phyloP scores from a whole-genome alignment of 257 asterid genomes.

The Solanum etuberosum region DNA sequence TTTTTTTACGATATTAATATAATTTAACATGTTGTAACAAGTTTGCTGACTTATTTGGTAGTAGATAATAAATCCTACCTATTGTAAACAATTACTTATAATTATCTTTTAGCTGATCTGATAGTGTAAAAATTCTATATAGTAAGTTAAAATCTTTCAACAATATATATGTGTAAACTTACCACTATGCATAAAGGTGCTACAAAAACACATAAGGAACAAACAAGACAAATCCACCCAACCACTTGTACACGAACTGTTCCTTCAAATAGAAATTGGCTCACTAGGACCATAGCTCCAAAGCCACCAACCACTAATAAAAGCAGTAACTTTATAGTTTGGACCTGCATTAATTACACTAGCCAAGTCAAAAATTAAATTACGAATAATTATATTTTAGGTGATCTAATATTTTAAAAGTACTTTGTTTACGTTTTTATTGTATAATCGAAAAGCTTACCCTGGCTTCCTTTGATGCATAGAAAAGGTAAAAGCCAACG shows the following conservation, averaged over 20 bases:
- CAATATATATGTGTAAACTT: not conserved
- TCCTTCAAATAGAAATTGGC: constrained; percentile 24
- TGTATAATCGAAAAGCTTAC: constrained; percentile 1
- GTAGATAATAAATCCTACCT: not conserved
- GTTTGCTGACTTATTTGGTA: not conserved
- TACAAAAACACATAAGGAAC: constrained; percentile 32
- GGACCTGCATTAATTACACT: constrained; percentile 30
- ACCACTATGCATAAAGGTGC: constrained; percentile 63
- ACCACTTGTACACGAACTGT: constrained; percentile 22
- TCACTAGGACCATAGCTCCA: constrained; percentile 23
- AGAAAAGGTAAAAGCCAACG: constrained; percentile 24
- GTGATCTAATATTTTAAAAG: not conserved
- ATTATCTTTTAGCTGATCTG: not conserved
- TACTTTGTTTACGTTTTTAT: not conserved
- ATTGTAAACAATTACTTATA: not conserved
- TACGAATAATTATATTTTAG: not conserved
- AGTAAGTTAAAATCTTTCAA: not conserved
- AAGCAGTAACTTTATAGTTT: constrained; percentile 18
- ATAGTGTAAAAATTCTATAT: not conserved
- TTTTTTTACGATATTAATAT: not conserved
- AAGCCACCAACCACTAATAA: constrained; percentile 25
- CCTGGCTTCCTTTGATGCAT: constrained; percentile 30
- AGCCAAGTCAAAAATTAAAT: not conserved
- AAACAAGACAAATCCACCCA: constrained; percentile 45
- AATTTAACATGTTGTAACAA: not conserved